Conservation (phyloP, 2,329 filamentous ascomycete species). For the Huntiella bhutanensis region DNA sequence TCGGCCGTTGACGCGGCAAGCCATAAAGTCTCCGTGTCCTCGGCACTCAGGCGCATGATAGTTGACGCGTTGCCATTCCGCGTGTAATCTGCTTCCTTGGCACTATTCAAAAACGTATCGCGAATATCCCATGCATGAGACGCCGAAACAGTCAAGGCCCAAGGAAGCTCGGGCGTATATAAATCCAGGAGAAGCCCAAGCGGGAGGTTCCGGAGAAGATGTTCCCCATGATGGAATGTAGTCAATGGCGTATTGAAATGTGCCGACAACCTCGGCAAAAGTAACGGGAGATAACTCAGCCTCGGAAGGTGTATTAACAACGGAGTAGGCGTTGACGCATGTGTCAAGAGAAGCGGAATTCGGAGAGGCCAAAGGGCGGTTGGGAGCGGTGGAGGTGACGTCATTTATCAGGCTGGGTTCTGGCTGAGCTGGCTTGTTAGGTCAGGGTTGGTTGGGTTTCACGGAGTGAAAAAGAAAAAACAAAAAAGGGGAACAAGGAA, state of each 20-base stretch:
- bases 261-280: constrained; percentile 33
- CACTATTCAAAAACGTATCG: constrained; percentile 44
- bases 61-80: constrained; percentile 75
- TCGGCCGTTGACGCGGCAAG: constrained; percentile 62
- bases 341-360: constrained; percentile 35
- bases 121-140: constrained; percentile 39
- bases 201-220: constrained; percentile 34
- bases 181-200: constrained; percentile 36
- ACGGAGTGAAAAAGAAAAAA: background rate
- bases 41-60: constrained; percentile 75
- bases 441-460: background rate
- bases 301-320: constrained; percentile 36
- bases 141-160: constrained; percentile 34
- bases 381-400: constrained; percentile 14
- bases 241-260: constrained; percentile 36
- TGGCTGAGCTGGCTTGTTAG: background rate
- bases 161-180: constrained; percentile 35
- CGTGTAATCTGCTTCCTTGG: constrained; percentile 66
- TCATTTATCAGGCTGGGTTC: background rate
- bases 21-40: constrained; percentile 70
- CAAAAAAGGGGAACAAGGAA: no score
- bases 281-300: constrained; percentile 39
- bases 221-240: constrained; percentile 38
- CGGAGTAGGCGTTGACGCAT: constrained; percentile 27
- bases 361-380: constrained; percentile 35